These are phyloP conservation scores for Aspergillus thermomutatus DNA, from an alignment of 2,329 filamentous ascomycete genomes.

Conservation along the genomic window DNA sequence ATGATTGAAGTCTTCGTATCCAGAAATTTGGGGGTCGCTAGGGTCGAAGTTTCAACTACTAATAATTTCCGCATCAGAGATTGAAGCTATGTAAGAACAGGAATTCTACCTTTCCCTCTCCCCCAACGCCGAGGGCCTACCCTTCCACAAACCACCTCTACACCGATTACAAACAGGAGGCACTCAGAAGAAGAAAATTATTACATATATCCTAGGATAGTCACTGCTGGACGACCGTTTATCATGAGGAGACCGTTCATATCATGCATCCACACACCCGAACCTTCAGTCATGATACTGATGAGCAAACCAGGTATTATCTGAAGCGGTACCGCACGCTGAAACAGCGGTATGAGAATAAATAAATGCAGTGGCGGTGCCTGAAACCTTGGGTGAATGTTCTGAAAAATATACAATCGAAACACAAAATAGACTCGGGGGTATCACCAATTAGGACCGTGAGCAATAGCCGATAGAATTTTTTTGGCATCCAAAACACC, in stretches of 20 bases:
- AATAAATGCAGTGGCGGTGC: constrained; percentile 21
- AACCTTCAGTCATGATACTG: constrained; percentile 13
- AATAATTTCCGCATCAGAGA: constrained; percentile 56
- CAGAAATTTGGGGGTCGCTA: neutral
- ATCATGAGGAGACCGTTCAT: neutral
- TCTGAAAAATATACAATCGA: constrained; percentile 14
- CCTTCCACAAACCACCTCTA: neutral
- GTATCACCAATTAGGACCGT: constrained; percentile 38
- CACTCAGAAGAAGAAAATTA: neutral
- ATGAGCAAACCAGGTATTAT: constrained; percentile 65
- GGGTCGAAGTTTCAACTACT: neutral
- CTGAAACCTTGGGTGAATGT: constrained; percentile 9
- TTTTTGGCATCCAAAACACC: constrained; percentile 30
- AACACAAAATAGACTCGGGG: constrained; percentile 24
- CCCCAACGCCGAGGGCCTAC: neutral
- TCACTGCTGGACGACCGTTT: neutral
- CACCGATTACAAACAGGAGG: neutral
- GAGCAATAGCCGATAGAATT: constrained; percentile 28
- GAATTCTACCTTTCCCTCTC: neutral
- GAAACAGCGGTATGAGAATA: constrained; percentile 69
- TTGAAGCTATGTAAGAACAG: constrained; percentile 76
- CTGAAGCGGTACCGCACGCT: constrained; percentile 85
- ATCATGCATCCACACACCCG: constrained; percentile 3
- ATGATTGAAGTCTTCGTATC: constrained; percentile 10
- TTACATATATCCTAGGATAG: constrained; percentile 4